Conservation (phyloP, 768 basidiomycete species). For the Megacollybia marginata region DNA sequence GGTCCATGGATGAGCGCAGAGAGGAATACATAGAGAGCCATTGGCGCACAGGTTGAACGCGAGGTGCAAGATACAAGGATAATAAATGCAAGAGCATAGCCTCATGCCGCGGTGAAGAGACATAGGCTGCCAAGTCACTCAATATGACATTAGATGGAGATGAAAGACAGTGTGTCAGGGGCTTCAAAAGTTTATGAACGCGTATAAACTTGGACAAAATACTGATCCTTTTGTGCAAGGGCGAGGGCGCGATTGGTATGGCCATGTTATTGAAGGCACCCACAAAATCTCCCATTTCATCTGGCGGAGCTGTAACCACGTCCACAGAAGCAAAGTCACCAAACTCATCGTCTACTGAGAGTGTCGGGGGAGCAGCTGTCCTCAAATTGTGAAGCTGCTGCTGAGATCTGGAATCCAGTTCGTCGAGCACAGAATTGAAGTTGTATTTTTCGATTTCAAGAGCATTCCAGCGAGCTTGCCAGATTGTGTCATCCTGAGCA, state of each 20-base stretch:
- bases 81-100: constrained; percentile 69
- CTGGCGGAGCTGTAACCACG: constrained; percentile 21
- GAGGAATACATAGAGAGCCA: constrained; percentile 59
- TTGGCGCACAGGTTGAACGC: constrained; percentile 61
- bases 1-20: constrained; percentile 73
- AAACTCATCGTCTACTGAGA: constrained; percentile 78
- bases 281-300: constrained; percentile 43
- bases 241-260: constrained; percentile 8
- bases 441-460: constrained; percentile 42
- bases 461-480: constrained; percentile 67
- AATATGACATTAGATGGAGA: constrained; percentile 64
- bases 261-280: constrained; percentile 22
- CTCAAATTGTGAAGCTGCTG: constrained; percentile 29
- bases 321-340: constrained; percentile 70
- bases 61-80: constrained; percentile 62
- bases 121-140: constrained; percentile 40
- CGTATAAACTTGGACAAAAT: constrained; percentile 58
- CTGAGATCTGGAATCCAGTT: constrained; percentile 43
- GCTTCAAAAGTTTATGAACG: constrained; percentile 56
- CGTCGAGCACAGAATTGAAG: constrained; percentile 45
- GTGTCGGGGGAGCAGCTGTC: constrained; percentile 49
- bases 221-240: constrained; percentile 18
- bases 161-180: constrained; percentile 49
- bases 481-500: constrained; percentile 65
- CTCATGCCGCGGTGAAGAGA: constrained; percentile 44